Conservation (phyloP, 306 rosid species). For the Cyamopsis tetragonoloba region DNA sequence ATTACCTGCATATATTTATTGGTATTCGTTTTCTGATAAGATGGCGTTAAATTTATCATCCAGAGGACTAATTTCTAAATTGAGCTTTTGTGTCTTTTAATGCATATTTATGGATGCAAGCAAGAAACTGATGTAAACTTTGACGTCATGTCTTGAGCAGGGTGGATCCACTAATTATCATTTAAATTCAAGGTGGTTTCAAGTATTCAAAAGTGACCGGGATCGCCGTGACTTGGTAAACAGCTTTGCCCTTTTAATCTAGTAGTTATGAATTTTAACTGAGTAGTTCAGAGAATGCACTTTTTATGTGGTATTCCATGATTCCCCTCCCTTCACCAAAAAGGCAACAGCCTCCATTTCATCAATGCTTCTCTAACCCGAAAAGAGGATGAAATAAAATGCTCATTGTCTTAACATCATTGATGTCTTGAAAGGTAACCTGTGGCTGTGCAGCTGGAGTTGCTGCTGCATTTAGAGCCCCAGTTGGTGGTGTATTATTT, state of each 20-base stretch:
- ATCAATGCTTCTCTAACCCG: not conserved
- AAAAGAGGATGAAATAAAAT: conserved; percentile 18
- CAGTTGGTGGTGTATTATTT: conserved; percentile 96
- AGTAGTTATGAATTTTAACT: not conserved
- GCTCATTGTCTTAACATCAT: conserved; percentile 23
- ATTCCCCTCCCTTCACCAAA: not conserved
- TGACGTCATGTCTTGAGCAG: conserved; percentile 45
- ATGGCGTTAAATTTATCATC: conserved; percentile 1
- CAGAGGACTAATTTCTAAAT: not conserved
- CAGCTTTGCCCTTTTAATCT: conserved; percentile 23
- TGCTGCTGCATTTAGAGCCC: conserved; percentile 99
- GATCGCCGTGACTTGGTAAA: conserved; percentile 92
- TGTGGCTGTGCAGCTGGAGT: conserved; percentile 99
- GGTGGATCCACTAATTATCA: conserved; percentile 94
- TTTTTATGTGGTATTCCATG: conserved; percentile 16
- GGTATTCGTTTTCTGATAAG: conserved; percentile 4
- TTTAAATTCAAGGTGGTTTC: conserved; percentile 86
- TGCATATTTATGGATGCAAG: conserved; percentile 5
- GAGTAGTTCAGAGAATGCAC: conserved; percentile 4
- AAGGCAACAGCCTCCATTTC: not conserved
- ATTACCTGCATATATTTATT: conserved; percentile 12
- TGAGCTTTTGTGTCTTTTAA: conserved; percentile 15
- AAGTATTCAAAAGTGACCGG: conserved; percentile 82
- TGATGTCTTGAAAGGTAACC: conserved; percentile 65
- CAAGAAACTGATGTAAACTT: conserved; percentile 23